Base-by-base conservation (phyloP, 345 rosid genomes). In the Hypericum androsaemum region DNA sequence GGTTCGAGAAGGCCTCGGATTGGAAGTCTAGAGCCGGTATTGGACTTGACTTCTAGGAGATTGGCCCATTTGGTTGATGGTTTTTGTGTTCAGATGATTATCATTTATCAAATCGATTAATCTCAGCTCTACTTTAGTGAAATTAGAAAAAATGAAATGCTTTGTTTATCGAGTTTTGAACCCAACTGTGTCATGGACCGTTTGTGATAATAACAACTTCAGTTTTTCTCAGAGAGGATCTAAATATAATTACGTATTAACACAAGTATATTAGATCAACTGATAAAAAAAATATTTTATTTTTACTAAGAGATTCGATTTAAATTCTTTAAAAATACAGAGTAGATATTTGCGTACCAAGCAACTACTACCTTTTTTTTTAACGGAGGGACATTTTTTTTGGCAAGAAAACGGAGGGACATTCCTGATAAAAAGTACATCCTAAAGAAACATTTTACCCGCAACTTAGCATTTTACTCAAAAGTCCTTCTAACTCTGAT, bases 1-100 rank as follows among this genome's bases (percentile, higher is more conserved):
- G 97, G 3, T 89, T 89, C 32, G 94, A 89, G 69, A 89, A 83
- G 56, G 92, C 95, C 17, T 79, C 68, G 71, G 79, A 72, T 39
- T 89, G 94, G 94, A 78, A 68, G 70, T 85, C 95, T 52, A 68
- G 74, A 64, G 68, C 78, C 62, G 80, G 70, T 55, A 51, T 69
- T 60, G 53, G 56, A 50, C 66, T 77, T 37, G 83, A 59, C 52
- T 69, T 80, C 49, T 72, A 59, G 57, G 61, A 41, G 44, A 59
- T 12, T 41, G 53, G n/a, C 55, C 51, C 38, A 6, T 7, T 41
- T 37, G 32, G 32, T 5, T 47, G 11, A 15, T 48, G 63, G 42
- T 41, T 15, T 58, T 22, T 12, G 32, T 22, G 32, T 22, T 22
- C 32, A 22, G 4, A 22, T 22, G 32, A 22, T 22, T 22, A 22